phyloP scores from a whole-genome alignment of 1,284 basidiomycete genomes.

The Ganoderma sinense region DNA sequence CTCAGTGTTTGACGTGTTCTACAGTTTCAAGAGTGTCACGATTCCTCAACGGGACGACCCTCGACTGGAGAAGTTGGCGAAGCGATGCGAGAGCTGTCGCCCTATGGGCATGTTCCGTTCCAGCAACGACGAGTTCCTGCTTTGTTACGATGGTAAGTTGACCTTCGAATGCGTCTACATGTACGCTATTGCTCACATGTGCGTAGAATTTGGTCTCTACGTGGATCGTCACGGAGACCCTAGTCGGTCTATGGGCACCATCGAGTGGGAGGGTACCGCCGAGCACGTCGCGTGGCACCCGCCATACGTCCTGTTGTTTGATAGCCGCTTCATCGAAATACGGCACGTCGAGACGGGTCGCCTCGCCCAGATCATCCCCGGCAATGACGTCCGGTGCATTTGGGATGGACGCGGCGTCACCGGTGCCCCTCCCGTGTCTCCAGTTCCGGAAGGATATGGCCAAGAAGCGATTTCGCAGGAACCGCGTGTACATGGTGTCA shows the following conservation, averaged over 20 bases:
- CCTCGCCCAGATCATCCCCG: constrained; percentile 89
- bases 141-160: constrained; percentile 87
- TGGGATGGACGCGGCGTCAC: constrained; percentile 82
- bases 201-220: constrained; percentile 88
- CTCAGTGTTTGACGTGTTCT: not conserved
- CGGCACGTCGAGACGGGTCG: constrained; percentile 87
- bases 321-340: constrained; percentile 92
- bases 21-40: constrained; percentile 86
- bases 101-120: constrained; percentile 94
- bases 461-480: constrained; percentile 64
- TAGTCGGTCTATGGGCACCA: constrained; percentile 73
- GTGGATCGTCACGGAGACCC: constrained; percentile 90
- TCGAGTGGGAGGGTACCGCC: constrained; percentile 96
- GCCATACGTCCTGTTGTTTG: constrained; percentile 91
- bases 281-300: constrained; percentile 89
- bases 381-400: constrained; percentile 83
- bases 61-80: constrained; percentile 74
- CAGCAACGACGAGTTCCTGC: constrained; percentile 88
- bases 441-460: constrained; percentile 50
- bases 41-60: constrained; percentile 86
- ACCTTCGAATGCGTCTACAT: not conserved
- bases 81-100: constrained; percentile 82
- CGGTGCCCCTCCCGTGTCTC: constrained; percentile 45
- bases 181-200: not conserved
- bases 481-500: constrained; percentile 77